A percentile compares a stretch with the other conserved stretches of the same genome.
These are phyloP conservation scores for Fusarium euwallaceae DNA, from an alignment of 2,329 filamentous ascomycete species.

Conservation along the genomic window DNA sequence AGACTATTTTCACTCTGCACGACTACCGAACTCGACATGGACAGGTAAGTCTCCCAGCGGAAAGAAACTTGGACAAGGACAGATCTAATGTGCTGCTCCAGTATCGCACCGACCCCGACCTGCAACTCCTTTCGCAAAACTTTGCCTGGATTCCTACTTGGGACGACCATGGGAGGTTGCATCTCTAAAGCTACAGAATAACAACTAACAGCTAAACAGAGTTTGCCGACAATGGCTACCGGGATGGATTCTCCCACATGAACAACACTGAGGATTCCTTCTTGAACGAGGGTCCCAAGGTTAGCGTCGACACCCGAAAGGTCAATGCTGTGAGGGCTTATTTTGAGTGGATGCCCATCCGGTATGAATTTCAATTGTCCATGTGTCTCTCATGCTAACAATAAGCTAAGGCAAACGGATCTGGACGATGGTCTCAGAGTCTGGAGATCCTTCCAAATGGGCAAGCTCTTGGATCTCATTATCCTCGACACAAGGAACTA, in stretches of 20 bases:
- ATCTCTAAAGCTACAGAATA: too few species aligned
- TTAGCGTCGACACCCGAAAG: constrained; percentile 80
- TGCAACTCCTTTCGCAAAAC: constrained; percentile 56
- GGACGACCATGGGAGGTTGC: constrained; percentile 41
- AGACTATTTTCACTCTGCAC: constrained; percentile 44
- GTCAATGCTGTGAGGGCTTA: constrained; percentile 80
- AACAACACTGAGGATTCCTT: constrained; percentile 62
- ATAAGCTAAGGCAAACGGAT: constrained; percentile 30
- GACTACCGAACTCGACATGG: constrained; percentile 59
- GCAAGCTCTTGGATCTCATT: constrained; percentile 74
- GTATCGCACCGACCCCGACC: constrained; percentile 58
- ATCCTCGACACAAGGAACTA: constrained; percentile 79
- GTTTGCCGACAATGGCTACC: constrained; percentile 75
- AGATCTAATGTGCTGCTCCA: constrained; percentile 43
- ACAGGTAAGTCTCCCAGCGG: background rate
- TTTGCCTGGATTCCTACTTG: constrained; percentile 62
- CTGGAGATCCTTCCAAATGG: constrained; percentile 76
- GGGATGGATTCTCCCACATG: constrained; percentile 70
- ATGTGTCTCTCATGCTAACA: background rate
- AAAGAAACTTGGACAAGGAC: accelerated
- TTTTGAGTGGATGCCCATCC: constrained; percentile 69
- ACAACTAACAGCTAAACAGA: constrained; percentile 42
- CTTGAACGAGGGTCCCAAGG: constrained; percentile 7
- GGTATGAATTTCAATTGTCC: constrained; percentile 53
- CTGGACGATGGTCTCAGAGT: constrained; percentile 77